Conservation (phyloP, 2,329 filamentous ascomycete species). For the Ilyonectria destructans region DNA sequence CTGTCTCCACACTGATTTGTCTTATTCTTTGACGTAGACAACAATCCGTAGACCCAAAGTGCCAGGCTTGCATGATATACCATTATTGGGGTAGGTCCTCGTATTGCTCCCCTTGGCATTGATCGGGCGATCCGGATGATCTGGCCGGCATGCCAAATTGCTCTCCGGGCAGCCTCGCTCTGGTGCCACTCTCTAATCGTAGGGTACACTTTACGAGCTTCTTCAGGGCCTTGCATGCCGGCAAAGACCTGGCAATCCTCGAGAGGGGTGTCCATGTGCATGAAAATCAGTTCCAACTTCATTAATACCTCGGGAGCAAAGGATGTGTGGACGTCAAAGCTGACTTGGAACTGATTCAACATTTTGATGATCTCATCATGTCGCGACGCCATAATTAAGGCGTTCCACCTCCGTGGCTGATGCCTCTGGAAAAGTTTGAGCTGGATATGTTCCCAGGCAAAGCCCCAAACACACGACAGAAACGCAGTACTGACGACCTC, state of each 20-base stretch:
- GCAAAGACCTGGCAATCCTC: slow-evolving; percentile 17
- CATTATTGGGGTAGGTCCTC: slow-evolving; percentile 11
- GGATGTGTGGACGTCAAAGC: neutral
- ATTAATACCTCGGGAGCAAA: neutral
- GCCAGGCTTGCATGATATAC: slow-evolving; percentile 15
- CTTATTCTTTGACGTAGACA: neutral
- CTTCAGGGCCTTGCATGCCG: neutral
- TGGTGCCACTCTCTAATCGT: slow-evolving; percentile 1
- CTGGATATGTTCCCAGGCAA: slow-evolving; percentile 16
- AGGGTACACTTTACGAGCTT: slow-evolving; percentile 1
- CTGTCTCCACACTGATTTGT: too few relatives aligned
- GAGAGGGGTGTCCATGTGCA: slow-evolving; percentile 12
- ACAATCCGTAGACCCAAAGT: slow-evolving; percentile 9
- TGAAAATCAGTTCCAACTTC: slow-evolving; percentile 7
- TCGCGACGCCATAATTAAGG: neutral
- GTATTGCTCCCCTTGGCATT: neutral
- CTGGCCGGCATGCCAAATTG: slow-evolving; percentile 19
- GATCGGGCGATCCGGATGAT: slow-evolving; percentile 7
- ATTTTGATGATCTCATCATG: slow-evolving; percentile 10
- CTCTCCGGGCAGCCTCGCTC: slow-evolving; percentile 1
- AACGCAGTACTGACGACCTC: slow-evolving; percentile 2
- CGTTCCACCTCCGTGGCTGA: neutral
- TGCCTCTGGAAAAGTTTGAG: slow-evolving; percentile 5
- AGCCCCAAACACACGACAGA: slow-evolving; percentile 11
- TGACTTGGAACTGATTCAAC: neutral